A percentile compares a stretch with the other conserved stretches of the same genome.
Conservation (phyloP, 2,329 filamentous ascomycete genomes). For the Didymella sp. region DNA sequence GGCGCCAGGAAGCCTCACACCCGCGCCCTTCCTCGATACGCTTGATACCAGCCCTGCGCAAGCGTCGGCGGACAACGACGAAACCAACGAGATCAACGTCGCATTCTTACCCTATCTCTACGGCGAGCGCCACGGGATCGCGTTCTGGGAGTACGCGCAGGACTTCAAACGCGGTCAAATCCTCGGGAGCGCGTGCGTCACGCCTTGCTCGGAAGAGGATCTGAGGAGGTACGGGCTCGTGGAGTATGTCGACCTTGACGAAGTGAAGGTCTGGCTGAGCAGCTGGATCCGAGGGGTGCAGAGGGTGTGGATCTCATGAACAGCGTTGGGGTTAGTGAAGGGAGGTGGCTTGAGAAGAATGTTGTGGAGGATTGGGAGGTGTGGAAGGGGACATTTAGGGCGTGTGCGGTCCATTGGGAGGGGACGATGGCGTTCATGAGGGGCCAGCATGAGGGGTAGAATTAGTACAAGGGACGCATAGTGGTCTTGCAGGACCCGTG, state of each 20-base stretch:
- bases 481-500: too few species aligned
- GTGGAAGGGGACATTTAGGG: slow-evolving; percentile 1
- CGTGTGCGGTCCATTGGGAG: slow-evolving; percentile 11
- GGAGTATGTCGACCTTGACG: background rate
- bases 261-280: background rate
- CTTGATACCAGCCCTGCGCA: background rate
- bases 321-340: slow-evolving; percentile 8
- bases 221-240: slow-evolving; percentile 14
- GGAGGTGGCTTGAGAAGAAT: slow-evolving; percentile 18
- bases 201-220: slow-evolving; percentile 19
- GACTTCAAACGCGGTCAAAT: background rate
- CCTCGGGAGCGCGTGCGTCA: slow-evolving; percentile 12
- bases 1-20: background rate
- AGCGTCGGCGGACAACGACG: background rate
- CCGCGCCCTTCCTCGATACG: slow-evolving; percentile 1
- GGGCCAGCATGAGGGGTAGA: background rate
- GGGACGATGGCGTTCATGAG: slow-evolving; percentile 1
- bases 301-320: background rate
- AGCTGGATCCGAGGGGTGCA: too few species aligned
- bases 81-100: background rate
- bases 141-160: slow-evolving; percentile 11
- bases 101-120: slow-evolving; percentile 32
- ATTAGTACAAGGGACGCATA: too few species aligned
- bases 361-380: slow-evolving; percentile 10
- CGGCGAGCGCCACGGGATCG: slow-evolving; percentile 21